phyloP scores from a whole-genome alignment of 1,284 basidiomycete genomes.

The Chondrostereum purpureum region DNA sequence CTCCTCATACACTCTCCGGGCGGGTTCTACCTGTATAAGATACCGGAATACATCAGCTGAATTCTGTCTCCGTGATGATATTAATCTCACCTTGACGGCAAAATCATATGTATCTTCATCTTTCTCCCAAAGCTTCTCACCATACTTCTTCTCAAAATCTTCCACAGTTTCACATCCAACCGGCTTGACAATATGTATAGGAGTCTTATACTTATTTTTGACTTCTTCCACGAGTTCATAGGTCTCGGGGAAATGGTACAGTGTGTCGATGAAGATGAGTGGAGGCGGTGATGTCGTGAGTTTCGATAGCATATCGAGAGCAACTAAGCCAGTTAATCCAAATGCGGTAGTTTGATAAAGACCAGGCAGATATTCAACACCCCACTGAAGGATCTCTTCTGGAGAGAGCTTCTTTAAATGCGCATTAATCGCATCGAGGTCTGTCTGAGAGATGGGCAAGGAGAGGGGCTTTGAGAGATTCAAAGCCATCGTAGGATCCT shows the following conservation, averaged over 20 bases:
- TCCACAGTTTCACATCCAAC: slow-evolving; percentile 59
- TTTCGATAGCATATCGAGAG: slow-evolving; percentile 89
- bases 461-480: slow-evolving; percentile 39
- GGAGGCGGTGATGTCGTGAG: slow-evolving; percentile 59
- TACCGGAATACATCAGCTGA: background rate
- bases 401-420: slow-evolving; percentile 68
- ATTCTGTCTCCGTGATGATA: background rate
- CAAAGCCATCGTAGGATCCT: background rate
- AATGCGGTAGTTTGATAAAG: slow-evolving; percentile 92
- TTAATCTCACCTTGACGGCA: slow-evolving; percentile 81
- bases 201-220: slow-evolving; percentile 67
- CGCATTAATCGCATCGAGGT: slow-evolving; percentile 67
- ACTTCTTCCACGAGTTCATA: slow-evolving; percentile 82
- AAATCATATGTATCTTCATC: slow-evolving; percentile 92
- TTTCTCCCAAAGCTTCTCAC: slow-evolving; percentile 81
- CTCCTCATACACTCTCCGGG: slow-evolving; percentile 79
- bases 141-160: slow-evolving; percentile 82
- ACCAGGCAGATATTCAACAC: slow-evolving; percentile 67
- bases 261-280: slow-evolving; percentile 90
- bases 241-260: slow-evolving; percentile 95
- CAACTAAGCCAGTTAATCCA: slow-evolving; percentile 86
- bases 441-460: slow-evolving; percentile 59
- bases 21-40: slow-evolving; percentile 77
- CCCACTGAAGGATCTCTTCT: slow-evolving; percentile 82
- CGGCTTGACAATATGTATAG: slow-evolving; percentile 78